These are phyloP conservation scores for Fusarium mangiferae DNA, from an alignment of 2,329 filamentous ascomycete species.

Conservation along the genomic window DNA sequence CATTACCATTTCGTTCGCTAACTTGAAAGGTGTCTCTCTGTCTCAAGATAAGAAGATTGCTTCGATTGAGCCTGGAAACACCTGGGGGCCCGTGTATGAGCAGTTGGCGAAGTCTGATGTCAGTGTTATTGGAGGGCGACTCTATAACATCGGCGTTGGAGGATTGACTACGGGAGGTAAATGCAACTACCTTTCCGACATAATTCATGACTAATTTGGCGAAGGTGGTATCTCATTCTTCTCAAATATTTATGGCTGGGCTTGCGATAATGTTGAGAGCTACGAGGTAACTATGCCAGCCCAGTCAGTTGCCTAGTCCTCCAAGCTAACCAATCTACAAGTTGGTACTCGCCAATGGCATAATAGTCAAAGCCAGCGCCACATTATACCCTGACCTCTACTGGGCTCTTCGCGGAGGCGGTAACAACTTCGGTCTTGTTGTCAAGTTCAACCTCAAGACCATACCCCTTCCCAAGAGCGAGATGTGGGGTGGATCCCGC, in stretches of 20 bases:
- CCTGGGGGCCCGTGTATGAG: conserved; percentile 54
- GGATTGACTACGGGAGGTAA: conserved; percentile 52
- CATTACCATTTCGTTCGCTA: conserved; percentile 51
- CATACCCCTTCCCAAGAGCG: not conserved
- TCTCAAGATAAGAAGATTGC: conserved; percentile 46
- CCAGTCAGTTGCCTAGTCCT: not conserved
- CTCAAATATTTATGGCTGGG: conserved; percentile 52
- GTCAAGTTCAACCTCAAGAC: conserved; percentile 28
- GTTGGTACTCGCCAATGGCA: conserved; percentile 25
- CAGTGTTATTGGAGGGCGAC: conserved; percentile 53
- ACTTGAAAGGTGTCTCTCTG: conserved; percentile 48
- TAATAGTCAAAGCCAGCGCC: conserved; percentile 8
- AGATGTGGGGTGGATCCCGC: conserved; percentile 42
- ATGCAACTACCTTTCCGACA: not conserved
- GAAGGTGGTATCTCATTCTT: conserved; percentile 56
- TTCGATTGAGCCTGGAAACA: conserved; percentile 51
- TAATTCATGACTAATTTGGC: not conserved
- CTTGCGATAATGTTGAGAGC: conserved; percentile 52
- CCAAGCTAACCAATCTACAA: not conserved
- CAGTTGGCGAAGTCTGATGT: conserved; percentile 47
- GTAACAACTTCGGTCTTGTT: conserved; percentile 39
- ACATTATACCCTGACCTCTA: conserved; percentile 53
- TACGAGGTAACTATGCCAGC: conserved; percentile 31
- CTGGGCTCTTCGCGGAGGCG: conserved; percentile 55
- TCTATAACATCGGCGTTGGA: conserved; percentile 53